Evolutionary conservation across 306 rosid genomes (phyloP), one percentile per base, ranked within the genome.

Genomic region (Cicer chorassanicum): DNA sequence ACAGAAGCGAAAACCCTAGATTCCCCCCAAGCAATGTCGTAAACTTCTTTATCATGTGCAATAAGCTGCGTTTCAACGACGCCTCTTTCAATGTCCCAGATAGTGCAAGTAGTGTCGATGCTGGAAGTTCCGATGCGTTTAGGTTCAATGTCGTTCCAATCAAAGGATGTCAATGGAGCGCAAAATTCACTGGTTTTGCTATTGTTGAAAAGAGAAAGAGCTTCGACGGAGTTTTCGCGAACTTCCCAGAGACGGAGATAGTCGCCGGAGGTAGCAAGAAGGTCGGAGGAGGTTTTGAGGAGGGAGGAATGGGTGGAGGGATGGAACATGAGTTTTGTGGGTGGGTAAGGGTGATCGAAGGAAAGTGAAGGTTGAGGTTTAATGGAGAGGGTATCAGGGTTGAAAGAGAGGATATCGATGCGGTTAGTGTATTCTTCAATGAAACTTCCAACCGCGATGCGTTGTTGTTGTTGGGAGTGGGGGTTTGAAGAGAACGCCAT

Each of bases 201-300:
- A 76, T 94, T 94, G 88, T 94, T 90, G 59, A 94, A 83, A 15
- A 94, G 93, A 0, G 94, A 86, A 19, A 90, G 53, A 4, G 96
- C 72, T 9, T 94, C 96, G 10, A 84, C 82, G 59, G 99, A 78
- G 51, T 76, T 40, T 0, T 94, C 94, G 0, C 87, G 84, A 24
- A 94, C 74, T 50, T 92, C 92, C 99, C 99, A 94, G 84, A 94
- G 99, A 74, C 99, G 97, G 70, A 94, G 97, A 70, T 74, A 92
- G 89, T 94, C 97, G 38, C 99, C 99, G 67, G 97, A 94, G 77
- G 98, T 88, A 54, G 98, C 98, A 10, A 93, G 85, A 80, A 93
- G 78, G 78, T 90, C 92, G 75, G 80, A 63, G 45, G 88, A 76
- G 49, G 81, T 69, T 18, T 71, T 71, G 0, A 21, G 84, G 71